Base-by-base conservation (phyloP, 75 land plant genomes). In the Selaginella moellendorffii region DNA sequence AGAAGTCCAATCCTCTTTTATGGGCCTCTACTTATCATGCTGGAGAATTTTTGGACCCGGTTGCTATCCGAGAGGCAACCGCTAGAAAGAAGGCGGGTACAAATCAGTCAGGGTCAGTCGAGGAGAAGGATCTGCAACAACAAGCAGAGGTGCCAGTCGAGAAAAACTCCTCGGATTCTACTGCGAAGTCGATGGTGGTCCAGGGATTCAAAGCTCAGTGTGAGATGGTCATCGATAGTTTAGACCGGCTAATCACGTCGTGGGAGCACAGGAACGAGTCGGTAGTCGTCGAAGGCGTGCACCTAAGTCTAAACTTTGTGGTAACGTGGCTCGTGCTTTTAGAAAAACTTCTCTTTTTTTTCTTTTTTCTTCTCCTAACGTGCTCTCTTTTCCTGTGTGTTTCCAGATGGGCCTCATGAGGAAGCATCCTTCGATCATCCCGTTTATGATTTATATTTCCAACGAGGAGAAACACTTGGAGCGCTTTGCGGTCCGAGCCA, bases 381-480 rank as follows among this genome's bases (percentile, higher is more conserved):
- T n/a, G n/a, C n/a, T n/a, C n/a, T n/a, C n/a, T n/a, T n/a, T n/a
- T n/a, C n/a, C n/a, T n/a, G n/a, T n/a, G n/a, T n/a, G n/a, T n/a
- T n/a, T 53, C 30, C 73, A 91, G 97, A 91, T 91, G 91, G 97
- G 92, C 29, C 83, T 91, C n/a, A 91, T 91, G 97, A 91, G 85
- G 80, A 91, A 86, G n/a, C 97, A 91, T 68, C 97, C 97, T 23
- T 86, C 97, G 54, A 84, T 91, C 14, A 82, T 91, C 66, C 97
- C 97, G 12, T 91, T 91, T 68, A 87, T 91, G 91, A 63, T 91
- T 21, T 84, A 86, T 72, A 91, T 91, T 10, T 59, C 97, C 26
- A 86, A 82, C 72, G 97, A 91, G 59, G 93, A 77, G 27, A 92
- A 92, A 53, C 97, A 92, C 74, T 52, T 84, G 67, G 97, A 92